phyloP scores from a whole-genome alignment of 129 eudicot genomes.

The Helianthus annuus region DNA sequence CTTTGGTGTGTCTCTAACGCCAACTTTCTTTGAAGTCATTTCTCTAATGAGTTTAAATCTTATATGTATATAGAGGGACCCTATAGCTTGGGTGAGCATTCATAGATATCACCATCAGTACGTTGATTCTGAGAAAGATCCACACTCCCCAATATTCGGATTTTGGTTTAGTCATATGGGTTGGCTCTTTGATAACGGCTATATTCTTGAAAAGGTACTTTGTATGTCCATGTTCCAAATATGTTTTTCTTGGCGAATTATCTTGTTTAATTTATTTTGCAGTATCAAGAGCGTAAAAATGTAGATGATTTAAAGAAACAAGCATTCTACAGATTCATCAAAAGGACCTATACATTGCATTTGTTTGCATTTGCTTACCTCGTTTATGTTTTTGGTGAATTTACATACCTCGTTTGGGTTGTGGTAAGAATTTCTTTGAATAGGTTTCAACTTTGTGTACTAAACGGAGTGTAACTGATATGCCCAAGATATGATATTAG shows the following conservation, averaged over 20 bases:
- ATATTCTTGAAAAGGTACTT: constrained; percentile 47
- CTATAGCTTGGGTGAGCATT: constrained; percentile 83
- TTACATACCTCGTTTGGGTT: background rate
- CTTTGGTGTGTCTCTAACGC: too few relatives aligned
- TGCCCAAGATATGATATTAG: background rate
- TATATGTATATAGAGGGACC: constrained; percentile 56
- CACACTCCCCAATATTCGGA: constrained; percentile 82
- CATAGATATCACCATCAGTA: constrained; percentile 82
- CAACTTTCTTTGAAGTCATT: too few relatives aligned
- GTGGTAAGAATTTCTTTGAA: background rate
- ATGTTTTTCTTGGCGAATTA: too few relatives aligned
- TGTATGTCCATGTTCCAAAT: too few relatives aligned
- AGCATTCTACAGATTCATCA: too few relatives aligned
- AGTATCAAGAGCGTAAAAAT: constrained; percentile 5
- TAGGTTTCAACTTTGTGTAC: background rate
- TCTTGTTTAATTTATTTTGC: background rate
- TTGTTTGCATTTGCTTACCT: too few relatives aligned
- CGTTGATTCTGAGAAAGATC: constrained; percentile 71
- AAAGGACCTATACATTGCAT: too few relatives aligned
- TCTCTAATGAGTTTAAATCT: background rate
- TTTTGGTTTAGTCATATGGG: constrained; percentile 91
- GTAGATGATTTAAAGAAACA: background rate
- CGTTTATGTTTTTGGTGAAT: too few relatives aligned
- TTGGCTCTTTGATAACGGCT: constrained; percentile 65
- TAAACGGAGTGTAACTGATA: background rate